Evolutionary conservation across 148 eudicot genomes (phyloP).

Genomic region (Rhododendron ovatum): DNA sequence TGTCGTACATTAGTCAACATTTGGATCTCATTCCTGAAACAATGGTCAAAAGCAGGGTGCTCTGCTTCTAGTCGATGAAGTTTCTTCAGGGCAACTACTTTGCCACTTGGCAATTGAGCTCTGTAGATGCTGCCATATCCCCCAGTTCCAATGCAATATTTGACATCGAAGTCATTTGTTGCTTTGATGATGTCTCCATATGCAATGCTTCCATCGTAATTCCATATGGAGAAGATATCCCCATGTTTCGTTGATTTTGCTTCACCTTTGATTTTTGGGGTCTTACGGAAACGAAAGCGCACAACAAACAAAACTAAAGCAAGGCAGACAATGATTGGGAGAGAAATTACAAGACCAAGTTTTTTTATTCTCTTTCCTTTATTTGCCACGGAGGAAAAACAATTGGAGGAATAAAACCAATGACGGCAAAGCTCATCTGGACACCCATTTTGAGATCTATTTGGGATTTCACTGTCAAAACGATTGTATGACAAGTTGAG

Average conservation of each 20-base stretch:
- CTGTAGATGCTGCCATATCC: constrained; percentile 20
- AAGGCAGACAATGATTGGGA: background rate
- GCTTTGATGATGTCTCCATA: constrained; percentile 15
- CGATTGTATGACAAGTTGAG: too few relatives aligned
- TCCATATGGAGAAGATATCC: constrained; percentile 17
- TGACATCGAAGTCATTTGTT: constrained; percentile 12
- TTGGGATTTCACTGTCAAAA: too few relatives aligned
- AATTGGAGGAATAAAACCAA: too few relatives aligned
- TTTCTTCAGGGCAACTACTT: background rate
- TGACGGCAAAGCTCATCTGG: too few relatives aligned
- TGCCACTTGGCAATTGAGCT: constrained; percentile 4
- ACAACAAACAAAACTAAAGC: background rate
- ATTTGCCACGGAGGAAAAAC: too few relatives aligned
- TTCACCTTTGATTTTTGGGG: background rate
- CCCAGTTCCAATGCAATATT: constrained; percentile 25
- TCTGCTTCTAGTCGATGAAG: background rate
- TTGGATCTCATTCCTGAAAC: background rate
- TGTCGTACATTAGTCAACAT: background rate
- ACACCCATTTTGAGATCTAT: too few relatives aligned
- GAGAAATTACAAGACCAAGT: background rate
- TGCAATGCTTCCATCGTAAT: constrained; percentile 21
- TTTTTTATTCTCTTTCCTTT: too few relatives aligned
- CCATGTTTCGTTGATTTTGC: background rate
- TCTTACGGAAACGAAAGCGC: background rate
- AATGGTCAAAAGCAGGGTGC: background rate